These are phyloP conservation scores for Aaosphaeria pasadenensis DNA, from an alignment of 2,329 filamentous ascomycete species.

Conservation along the genomic window DNA sequence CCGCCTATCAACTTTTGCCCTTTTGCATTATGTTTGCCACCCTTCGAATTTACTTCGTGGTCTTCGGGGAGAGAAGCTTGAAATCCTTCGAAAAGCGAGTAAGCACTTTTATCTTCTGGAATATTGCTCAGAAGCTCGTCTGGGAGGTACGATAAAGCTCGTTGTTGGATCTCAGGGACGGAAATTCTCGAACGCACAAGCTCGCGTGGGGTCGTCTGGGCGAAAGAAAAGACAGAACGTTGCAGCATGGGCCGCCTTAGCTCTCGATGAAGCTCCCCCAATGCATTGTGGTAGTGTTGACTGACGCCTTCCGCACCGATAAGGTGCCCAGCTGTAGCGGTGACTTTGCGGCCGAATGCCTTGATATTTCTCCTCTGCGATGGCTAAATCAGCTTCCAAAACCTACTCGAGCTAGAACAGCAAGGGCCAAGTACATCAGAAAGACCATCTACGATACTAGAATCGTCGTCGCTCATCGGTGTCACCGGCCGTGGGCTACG, in stretches of 20 bases:
- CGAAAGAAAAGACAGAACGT: constrained; percentile 85
- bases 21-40: constrained; percentile 66
- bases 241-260: constrained; percentile 80
- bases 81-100: constrained; percentile 96
- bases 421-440: constrained; percentile 21
- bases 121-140: constrained; percentile 89
- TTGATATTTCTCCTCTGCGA: constrained; percentile 53
- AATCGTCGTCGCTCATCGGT: constrained; percentile 21
- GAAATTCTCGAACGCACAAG: constrained; percentile 90
- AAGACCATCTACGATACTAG: constrained; percentile 28
- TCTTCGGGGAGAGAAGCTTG: constrained; percentile 81
- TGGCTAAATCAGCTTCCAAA: no score
- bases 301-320: constrained; percentile 60
- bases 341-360: constrained; percentile 91
- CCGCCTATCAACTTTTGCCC: constrained; percentile 70
- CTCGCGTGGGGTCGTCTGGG: constrained; percentile 88
- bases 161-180: constrained; percentile 87
- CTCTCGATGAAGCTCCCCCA: constrained; percentile 87
- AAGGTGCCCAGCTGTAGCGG: constrained; percentile 85
- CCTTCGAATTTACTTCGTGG: constrained; percentile 56
- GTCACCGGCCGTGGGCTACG: constrained; percentile 28
- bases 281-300: constrained; percentile 78
- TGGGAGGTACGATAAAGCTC: constrained; percentile 81
- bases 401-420: no score
- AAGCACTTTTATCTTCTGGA: constrained; percentile 79